A percentile compares a stretch with the other conserved stretches of the same genome.
Conservation (phyloP, 1,284 basidiomycete species). For the Moesziomyces antarcticus region DNA sequence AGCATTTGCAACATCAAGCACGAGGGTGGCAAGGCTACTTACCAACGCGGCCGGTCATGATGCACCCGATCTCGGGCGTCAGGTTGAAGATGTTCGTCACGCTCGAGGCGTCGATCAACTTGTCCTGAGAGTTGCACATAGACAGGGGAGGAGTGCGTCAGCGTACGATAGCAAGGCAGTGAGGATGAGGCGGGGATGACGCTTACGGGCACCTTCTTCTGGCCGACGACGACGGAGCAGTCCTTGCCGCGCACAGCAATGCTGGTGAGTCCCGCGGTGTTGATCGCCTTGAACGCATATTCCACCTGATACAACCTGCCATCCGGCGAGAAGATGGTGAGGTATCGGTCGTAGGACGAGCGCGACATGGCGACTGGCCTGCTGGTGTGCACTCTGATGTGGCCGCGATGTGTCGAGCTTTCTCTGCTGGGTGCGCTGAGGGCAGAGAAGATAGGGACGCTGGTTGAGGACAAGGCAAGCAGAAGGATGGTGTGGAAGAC, state of each 20-base stretch:
- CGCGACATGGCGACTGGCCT: slow-evolving; percentile 58
- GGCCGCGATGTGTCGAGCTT: background rate
- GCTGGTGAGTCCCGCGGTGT: slow-evolving; percentile 92
- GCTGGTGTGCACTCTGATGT: background rate
- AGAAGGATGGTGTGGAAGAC: background rate
- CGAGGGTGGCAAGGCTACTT: too few species aligned
- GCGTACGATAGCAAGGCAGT: too few species aligned
- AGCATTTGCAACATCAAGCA: background rate
- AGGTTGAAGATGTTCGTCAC: slow-evolving; percentile 97
- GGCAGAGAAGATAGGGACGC: too few species aligned
- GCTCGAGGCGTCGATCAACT: slow-evolving; percentile 92
- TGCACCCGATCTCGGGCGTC: slow-evolving; percentile 95
- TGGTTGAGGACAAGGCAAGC: background rate
- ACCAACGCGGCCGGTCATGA: slow-evolving; percentile 96
- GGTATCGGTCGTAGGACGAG: slow-evolving; percentile 66
- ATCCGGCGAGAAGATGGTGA: slow-evolving; percentile 68
- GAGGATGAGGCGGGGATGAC: too few species aligned
- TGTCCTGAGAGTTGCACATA: slow-evolving; percentile 76
- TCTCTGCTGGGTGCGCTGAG: background rate
- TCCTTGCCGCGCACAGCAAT: slow-evolving; percentile 93
- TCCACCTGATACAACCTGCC: slow-evolving; percentile 67
- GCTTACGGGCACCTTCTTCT: slow-evolving; percentile 94
- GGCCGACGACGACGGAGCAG: slow-evolving; percentile 92
- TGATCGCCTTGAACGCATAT: slow-evolving; percentile 99
- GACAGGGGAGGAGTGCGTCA: too few species aligned